Evolutionary conservation across 345 rosid genomes (phyloP).

Genomic region (Barbarea vulgaris): DNA sequence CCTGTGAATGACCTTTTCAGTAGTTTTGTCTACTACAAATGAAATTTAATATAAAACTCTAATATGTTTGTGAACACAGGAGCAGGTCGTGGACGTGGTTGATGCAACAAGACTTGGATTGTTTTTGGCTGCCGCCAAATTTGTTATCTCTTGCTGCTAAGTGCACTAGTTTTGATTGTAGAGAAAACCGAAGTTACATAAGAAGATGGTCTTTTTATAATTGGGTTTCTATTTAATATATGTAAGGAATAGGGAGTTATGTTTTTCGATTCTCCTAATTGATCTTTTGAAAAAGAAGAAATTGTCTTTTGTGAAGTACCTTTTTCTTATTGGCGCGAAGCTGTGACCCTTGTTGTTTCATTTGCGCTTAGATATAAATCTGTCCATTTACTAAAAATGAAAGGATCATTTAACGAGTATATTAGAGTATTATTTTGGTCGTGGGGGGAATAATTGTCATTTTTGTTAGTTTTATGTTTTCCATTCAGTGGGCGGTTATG

Average conservation of each 20-base stretch:
- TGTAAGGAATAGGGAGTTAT: conserved; percentile 3
- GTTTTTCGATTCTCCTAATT: background rate
- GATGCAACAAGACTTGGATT: conserved; percentile 4
- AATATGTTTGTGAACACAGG: conserved; percentile 25
- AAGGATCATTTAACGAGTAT: no score
- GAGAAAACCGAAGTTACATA: conserved; percentile 7
- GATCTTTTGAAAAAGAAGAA: background rate
- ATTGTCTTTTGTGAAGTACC: background rate
- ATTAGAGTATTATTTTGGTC: no score
- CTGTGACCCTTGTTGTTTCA: no score
- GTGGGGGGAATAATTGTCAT: no score
- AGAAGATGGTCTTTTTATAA: background rate
- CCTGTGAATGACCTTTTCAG: background rate
- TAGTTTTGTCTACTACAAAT: background rate
- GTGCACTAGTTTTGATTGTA: conserved; percentile 23
- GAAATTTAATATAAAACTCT: background rate
- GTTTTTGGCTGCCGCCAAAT: conserved; percentile 6
- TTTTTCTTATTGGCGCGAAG: background rate
- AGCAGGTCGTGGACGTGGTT: conserved; percentile 43
- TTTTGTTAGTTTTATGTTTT: no score
- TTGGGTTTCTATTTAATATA: conserved; percentile 7
- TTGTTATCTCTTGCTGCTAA: background rate
- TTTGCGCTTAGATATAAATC: no score
- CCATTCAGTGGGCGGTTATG: no score
- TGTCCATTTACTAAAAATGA: no score